Percentiles rank a stretch among this genome's conserved stretches.
These are phyloP conservation scores for Oryza coarctata DNA, from an alignment of 176 grass and related monocot genomes.

Conservation along the genomic window DNA sequence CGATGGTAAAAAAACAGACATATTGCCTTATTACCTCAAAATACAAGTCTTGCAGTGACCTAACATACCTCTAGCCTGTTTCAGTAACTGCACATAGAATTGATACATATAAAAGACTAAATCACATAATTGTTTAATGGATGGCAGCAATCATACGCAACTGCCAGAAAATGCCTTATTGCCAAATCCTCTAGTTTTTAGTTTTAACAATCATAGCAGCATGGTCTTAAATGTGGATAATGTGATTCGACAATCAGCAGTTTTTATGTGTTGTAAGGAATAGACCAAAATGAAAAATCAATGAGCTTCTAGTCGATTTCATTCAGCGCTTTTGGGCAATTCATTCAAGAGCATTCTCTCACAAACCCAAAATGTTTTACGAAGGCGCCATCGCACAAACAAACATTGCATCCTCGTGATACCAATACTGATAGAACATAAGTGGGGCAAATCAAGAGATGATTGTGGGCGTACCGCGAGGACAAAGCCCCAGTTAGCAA, in stretches of 20 bases:
- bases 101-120: neutral
- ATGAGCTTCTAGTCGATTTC: neutral
- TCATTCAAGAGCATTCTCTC: neutral
- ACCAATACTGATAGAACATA: neutral
- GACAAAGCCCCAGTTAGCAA: constrained; percentile 78
- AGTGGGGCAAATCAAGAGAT: neutral
- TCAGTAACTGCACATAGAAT: neutral
- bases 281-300: neutral
- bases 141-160: neutral
- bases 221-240: neutral
- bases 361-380: neutral
- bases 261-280: neutral
- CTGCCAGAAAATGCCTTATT: neutral
- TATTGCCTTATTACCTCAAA: neutral
- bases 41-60: neutral
- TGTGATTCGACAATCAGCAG: neutral
- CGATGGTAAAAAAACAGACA: neutral
- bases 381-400: neutral
- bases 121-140: neutral
- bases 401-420: neutral
- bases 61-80: neutral
- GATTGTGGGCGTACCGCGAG: constrained; percentile 44
- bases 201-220: neutral
- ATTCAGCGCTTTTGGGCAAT: neutral
- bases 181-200: neutral